These are phyloP conservation scores for Scedosporium apiospermum DNA, from an alignment of 2,329 filamentous ascomycete genomes.

Conservation along the genomic window DNA sequence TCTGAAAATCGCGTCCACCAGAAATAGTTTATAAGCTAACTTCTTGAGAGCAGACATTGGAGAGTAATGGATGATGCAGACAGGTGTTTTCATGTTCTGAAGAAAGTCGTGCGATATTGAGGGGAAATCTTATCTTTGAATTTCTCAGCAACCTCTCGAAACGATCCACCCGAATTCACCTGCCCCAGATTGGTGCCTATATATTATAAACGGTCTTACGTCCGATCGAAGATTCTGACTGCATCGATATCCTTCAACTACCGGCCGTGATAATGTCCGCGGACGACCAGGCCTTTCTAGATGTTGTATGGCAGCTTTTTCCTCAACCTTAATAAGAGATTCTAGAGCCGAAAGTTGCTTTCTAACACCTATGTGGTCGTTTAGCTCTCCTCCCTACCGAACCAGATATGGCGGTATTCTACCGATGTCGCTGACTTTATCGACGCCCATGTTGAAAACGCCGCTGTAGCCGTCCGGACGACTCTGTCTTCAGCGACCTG, in stretches of 20 bases:
- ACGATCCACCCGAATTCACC: neutral
- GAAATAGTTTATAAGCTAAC: neutral
- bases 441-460: conserved; percentile 70
- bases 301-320: conserved; percentile 49
- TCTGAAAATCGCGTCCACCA: neutral
- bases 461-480: conserved; percentile 62
- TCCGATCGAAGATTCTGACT: neutral
- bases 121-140: neutral
- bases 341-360: neutral
- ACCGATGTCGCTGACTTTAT: conserved; percentile 68
- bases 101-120: too few relatives aligned
- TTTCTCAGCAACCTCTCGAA: neutral
- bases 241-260: neutral
- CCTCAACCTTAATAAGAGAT: conserved; percentile 1
- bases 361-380: neutral
- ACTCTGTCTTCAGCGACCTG: conserved; percentile 57
- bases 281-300: conserved; percentile 70
- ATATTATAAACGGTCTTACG: neutral
- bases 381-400: conserved; percentile 42
- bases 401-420: conserved; percentile 62
- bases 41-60: neutral
- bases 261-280: conserved; percentile 52
- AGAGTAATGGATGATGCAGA: too few relatives aligned
- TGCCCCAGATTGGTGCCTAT: neutral
- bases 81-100: too few relatives aligned